Conservation (phyloP, 2,329 filamentous ascomycete genomes). For the Cordyceps cateniannulata region DNA sequence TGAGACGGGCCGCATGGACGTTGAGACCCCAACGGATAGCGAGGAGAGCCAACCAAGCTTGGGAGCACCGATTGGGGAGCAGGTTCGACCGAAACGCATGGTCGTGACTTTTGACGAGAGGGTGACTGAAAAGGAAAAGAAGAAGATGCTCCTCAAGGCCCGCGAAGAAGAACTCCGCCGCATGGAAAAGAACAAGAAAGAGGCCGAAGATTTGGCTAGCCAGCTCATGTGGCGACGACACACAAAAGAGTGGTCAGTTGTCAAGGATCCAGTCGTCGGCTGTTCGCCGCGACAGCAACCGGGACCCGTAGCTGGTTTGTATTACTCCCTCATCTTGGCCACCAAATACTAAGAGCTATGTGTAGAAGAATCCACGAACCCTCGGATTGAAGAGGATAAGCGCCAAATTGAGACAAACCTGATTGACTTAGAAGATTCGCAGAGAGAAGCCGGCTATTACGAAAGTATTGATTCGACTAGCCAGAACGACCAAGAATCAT, state of each 20-base stretch:
- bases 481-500: constrained; percentile 20
- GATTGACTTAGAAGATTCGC: constrained; percentile 14
- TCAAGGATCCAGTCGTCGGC: constrained; percentile 40
- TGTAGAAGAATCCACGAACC: neutral
- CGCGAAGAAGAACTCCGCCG: constrained; percentile 34
- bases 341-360: neutral
- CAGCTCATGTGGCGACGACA: constrained; percentile 39
- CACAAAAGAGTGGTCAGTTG: constrained; percentile 44
- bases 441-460: neutral
- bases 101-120: constrained; percentile 27
- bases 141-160: constrained; percentile 24
- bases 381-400: neutral
- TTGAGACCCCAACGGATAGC: constrained; percentile 43
- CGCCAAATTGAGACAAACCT: neutral
- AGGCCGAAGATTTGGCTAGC: constrained; percentile 23
- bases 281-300: neutral
- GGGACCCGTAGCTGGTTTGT: neutral
- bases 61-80: constrained; percentile 23
- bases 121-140: constrained; percentile 31
- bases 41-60: constrained; percentile 29
- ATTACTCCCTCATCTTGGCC: too few species aligned
- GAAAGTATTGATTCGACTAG: neutral
- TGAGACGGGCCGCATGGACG: constrained; percentile 45
- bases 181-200: constrained; percentile 35
- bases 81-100: constrained; percentile 26